Percentiles rank a stretch among this genome's conserved stretches.
Conservation (phyloP, 306 rosid species). For the Phaseolus lunatus region DNA sequence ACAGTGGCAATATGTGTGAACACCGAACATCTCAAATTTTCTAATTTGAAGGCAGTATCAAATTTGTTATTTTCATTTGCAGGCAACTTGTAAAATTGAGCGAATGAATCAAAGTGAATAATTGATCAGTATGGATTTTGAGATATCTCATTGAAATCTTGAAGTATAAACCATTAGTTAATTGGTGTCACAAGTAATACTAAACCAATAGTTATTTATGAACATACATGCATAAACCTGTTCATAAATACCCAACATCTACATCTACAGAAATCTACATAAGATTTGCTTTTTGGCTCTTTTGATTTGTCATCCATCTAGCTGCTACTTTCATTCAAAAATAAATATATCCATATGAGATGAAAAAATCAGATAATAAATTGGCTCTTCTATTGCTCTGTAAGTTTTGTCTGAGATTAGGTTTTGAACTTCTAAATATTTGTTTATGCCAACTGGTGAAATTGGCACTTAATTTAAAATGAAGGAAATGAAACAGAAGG, state of each 20-base stretch:
- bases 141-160: neutral
- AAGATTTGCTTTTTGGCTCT: neutral
- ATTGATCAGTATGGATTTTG: neutral
- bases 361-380: slow-evolving; percentile 6
- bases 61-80: slow-evolving; percentile 10
- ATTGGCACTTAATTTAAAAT: slow-evolving; percentile 8
- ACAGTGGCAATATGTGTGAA: neutral
- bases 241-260: slow-evolving; percentile 7
- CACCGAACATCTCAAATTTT: slow-evolving; percentile 2
- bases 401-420: neutral
- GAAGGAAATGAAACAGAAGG: neutral
- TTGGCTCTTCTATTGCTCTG: slow-evolving; percentile 1
- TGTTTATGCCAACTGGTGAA: slow-evolving; percentile 13
- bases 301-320: slow-evolving; percentile 13
- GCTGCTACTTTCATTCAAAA: neutral
- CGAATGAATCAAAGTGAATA: neutral
- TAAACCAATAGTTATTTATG: slow-evolving; percentile 7
- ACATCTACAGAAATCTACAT: neutral
- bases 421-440: neutral
- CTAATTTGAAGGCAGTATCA: neutral
- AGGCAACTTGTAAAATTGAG: neutral
- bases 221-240: neutral
- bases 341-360: neutral
- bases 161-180: neutral
- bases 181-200: neutral